Evolutionary conservation across 306 rosid species (phyloP).

Genomic region (Sicyos baderoa): DNA sequence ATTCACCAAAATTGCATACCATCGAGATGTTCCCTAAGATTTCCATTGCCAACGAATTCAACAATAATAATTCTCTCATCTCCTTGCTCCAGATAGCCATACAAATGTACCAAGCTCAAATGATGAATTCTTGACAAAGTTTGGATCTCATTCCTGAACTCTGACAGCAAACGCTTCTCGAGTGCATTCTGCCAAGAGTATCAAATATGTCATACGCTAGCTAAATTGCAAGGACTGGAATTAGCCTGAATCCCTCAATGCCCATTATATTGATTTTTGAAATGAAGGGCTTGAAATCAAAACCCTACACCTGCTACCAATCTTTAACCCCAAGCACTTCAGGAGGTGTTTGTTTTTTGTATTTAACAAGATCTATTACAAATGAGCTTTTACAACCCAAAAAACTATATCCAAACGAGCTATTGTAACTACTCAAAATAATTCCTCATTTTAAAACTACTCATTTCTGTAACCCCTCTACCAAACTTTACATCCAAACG

Average conservation of each 20-base stretch:
- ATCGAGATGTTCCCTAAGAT: conserved; percentile 80
- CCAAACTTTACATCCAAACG: too few species aligned
- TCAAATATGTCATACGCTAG: conserved; percentile 21
- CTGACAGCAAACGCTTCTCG: conserved; percentile 39
- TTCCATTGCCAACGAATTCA: conserved; percentile 77
- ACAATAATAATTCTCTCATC: conserved; percentile 68
- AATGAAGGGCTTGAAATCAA: not conserved
- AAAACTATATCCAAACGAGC: too few species aligned
- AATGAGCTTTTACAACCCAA: too few species aligned
- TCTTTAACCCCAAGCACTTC: not conserved
- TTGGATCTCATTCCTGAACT: conserved; percentile 80
- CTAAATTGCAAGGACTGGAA: not conserved
- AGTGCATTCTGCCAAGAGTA: conserved; percentile 40
- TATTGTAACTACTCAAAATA: too few species aligned
- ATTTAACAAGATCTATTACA: too few species aligned
- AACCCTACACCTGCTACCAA: conserved; percentile 5
- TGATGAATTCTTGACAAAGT: conserved; percentile 78
- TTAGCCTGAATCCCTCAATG: too few species aligned
- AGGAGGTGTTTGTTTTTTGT: too few species aligned
- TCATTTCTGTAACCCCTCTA: too few species aligned
- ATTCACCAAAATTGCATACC: conserved; percentile 41
- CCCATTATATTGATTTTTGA: not conserved
- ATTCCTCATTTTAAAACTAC: too few species aligned
- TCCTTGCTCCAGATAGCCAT: conserved; percentile 71
- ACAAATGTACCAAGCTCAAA: conserved; percentile 66